Percentiles rank a stretch among this genome's conserved stretches.
Conservation (phyloP, 75 land plant genomes). For the Sequoia sempervirens region DNA sequence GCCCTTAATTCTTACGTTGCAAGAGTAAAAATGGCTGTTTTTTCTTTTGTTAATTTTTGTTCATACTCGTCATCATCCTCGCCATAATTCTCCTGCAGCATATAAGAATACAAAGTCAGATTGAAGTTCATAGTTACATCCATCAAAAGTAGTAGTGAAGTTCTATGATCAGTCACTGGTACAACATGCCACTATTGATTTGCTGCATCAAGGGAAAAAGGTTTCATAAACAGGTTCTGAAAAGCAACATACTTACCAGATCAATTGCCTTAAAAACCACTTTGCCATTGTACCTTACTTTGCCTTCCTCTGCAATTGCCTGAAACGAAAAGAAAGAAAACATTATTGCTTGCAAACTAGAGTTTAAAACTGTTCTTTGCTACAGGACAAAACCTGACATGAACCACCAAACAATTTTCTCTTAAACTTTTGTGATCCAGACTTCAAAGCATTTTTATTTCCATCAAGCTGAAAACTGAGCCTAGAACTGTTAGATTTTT, state of each 20-base stretch:
- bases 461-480: too few species aligned
- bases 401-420: background rate
- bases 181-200: background rate
- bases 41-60: slow-evolving; percentile 26
- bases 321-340: slow-evolving; percentile 16
- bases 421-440: background rate
- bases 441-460: background rate
- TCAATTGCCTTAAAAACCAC: slow-evolving; percentile 73
- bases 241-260: slow-evolving; percentile 45
- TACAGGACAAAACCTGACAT: background rate
- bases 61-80: slow-evolving; percentile 38
- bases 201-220: background rate
- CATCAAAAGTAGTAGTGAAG: background rate
- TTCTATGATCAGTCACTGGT: background rate
- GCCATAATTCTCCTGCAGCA: slow-evolving; percentile 33
- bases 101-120: background rate
- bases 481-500: too few species aligned
- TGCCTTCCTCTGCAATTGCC: slow-evolving; percentile 83
- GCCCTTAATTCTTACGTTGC: slow-evolving; percentile 29
- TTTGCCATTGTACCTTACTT: slow-evolving; percentile 67
- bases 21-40: slow-evolving; percentile 27
- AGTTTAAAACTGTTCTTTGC: background rate
- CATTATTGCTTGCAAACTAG: background rate
- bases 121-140: background rate
- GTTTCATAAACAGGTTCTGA: background rate